Conservation (phyloP, 345 rosid species). For the Syzygium oleosum region DNA sequence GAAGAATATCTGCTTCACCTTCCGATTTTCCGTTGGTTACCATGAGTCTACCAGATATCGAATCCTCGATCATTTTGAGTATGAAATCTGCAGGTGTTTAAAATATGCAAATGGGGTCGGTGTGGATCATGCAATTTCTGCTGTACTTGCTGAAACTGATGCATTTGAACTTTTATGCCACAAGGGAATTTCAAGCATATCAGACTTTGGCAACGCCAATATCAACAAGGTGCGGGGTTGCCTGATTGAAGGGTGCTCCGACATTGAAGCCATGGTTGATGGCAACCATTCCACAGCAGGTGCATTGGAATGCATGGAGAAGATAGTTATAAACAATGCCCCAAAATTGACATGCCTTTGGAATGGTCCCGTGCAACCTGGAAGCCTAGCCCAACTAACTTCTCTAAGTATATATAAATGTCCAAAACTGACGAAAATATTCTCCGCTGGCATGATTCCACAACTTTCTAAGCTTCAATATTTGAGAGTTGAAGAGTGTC, state of each 20-base stretch:
- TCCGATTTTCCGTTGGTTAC: constrained; percentile 12
- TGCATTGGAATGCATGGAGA: constrained; percentile 4
- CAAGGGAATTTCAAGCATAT: constrained; percentile 7
- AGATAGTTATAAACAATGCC: constrained; percentile 4
- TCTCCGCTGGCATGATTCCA: constrained; percentile 3
- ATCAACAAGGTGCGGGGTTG: constrained; percentile 7
- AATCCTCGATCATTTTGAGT: constrained; percentile 8
- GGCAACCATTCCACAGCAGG: not conserved
- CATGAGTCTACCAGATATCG: not conserved
- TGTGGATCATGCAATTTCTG: not conserved
- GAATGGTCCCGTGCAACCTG: constrained; percentile 4
- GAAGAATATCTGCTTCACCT: constrained; percentile 4
- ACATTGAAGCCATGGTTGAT: constrained; percentile 1
- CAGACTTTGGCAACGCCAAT: not conserved
- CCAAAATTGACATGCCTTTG: constrained; percentile 8
- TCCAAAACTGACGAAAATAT: constrained; percentile 5
- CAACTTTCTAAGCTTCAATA: constrained; percentile 12
- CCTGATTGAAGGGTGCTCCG: constrained; percentile 9
- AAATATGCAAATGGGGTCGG: constrained; percentile 5
- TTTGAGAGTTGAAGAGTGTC: constrained; percentile 12
- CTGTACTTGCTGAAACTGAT: constrained; percentile 18
- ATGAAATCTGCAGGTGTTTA: constrained; percentile 12
- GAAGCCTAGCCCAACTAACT: constrained; percentile 16
- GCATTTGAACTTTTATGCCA: constrained; percentile 18
- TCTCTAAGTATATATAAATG: constrained; percentile 5